Percentiles rank a stretch among this genome's conserved stretches.
Evolutionary conservation across 805 yeast genomes (phyloP).

Genomic region (Kuraishia cidri): DNA sequence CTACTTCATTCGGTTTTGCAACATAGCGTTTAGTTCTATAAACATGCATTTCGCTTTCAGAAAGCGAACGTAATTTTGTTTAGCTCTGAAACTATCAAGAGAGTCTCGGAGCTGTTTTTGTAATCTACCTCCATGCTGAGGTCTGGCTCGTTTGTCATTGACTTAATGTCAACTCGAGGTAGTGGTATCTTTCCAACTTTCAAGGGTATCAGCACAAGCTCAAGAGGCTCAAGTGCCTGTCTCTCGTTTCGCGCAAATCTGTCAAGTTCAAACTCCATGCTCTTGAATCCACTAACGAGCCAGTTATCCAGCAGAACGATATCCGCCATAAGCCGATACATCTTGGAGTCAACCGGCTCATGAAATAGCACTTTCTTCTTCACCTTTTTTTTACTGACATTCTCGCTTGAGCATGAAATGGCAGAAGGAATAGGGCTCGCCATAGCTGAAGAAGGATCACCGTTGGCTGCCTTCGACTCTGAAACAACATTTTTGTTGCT

Average conservation of each 20-base stretch:
- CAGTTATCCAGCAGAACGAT: constrained; percentile 49
- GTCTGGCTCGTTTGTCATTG: constrained; percentile 21
- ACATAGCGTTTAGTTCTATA: too few species aligned
- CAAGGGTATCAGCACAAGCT: constrained; percentile 59
- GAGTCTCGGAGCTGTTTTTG: constrained; percentile 58
- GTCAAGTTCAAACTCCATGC: constrained; percentile 36
- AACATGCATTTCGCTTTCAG: constrained; percentile 14
- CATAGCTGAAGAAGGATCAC: too few species aligned
- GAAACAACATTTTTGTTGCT: constrained; percentile 3
- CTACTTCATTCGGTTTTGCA: constrained; percentile 32
- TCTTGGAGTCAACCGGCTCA: constrained; percentile 10
- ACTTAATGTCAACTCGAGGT: constrained; percentile 49
- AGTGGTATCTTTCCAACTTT: constrained; percentile 63
- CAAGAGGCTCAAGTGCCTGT: constrained; percentile 9
- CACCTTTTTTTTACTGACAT: constrained; percentile 10
- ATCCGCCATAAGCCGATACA: constrained; percentile 8
- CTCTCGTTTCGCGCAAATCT: constrained; percentile 1
- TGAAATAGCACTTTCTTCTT: constrained; percentile 20
- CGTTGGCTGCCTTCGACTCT: neutral
- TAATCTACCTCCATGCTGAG: constrained; percentile 50
- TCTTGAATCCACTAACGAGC: constrained; percentile 70
- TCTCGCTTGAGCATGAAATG: too few species aligned
- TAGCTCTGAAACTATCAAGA: constrained; percentile 63
- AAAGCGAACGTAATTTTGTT: constrained; percentile 55
- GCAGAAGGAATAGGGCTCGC: too few species aligned